These are phyloP conservation scores for Cryptosporidium baileyi DNA, from an alignment of 169 alveolate genomes.

Conservation along the genomic window DNA sequence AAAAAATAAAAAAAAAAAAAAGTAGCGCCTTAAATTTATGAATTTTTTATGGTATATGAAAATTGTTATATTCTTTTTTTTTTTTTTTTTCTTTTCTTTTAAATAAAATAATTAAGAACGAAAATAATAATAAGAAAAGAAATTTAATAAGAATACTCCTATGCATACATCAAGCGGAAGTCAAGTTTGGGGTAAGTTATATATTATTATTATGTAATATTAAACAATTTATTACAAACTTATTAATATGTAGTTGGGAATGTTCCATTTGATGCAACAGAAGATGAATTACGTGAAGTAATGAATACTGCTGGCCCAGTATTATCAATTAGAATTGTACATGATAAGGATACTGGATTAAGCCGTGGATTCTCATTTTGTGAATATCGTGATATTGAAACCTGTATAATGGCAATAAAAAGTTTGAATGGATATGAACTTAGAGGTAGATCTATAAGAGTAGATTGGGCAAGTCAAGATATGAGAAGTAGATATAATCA, in stretches of 20 bases:
- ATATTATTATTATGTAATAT: neutral
- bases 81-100: too few relatives aligned
- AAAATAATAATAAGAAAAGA: too few relatives aligned
- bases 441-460: slow-evolving; percentile 72
- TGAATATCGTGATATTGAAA: slow-evolving; percentile 76
- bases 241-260: slow-evolving; percentile 69
- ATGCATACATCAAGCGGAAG: slow-evolving; percentile 69
- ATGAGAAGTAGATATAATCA: slow-evolving; percentile 69
- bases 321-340: slow-evolving; percentile 72
- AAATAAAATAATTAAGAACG: too few relatives aligned
- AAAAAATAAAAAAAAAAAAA: too few relatives aligned
- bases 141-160: neutral
- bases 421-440: slow-evolving; percentile 75
- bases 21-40: too few relatives aligned
- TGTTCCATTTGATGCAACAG: slow-evolving; percentile 77
- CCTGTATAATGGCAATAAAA: slow-evolving; percentile 74
- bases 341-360: slow-evolving; percentile 75
- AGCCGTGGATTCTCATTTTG: slow-evolving; percentile 78
- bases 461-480: slow-evolving; percentile 77
- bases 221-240: neutral
- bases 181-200: slow-evolving; percentile 70
- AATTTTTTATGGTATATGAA: too few relatives aligned
- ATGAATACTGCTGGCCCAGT: slow-evolving; percentile 74
- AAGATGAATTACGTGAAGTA: slow-evolving; percentile 75
- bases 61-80: too few relatives aligned